Evolutionary conservation across 495 filamentous ascomycete species (phyloP).

Genomic region (Halenospora varia): DNA sequence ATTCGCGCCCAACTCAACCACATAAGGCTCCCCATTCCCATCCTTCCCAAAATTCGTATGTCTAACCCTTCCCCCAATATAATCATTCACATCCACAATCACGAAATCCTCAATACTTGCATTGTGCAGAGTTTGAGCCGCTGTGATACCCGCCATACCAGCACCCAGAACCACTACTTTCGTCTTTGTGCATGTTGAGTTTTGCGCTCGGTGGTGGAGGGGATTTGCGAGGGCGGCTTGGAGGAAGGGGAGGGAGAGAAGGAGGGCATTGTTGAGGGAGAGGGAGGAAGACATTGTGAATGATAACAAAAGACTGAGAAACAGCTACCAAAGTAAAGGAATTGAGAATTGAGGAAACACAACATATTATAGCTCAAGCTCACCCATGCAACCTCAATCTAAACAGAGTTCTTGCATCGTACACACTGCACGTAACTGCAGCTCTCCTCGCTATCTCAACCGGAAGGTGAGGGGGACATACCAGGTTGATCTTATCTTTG

Average conservation of each 20-base stretch:
- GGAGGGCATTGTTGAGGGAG: not conserved
- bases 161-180: conserved; percentile 49
- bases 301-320: not conserved
- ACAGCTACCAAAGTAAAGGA: not conserved
- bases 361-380: not conserved
- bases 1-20: conserved; percentile 65
- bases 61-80: conserved; percentile 57
- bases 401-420: conserved; percentile 1
- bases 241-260: not conserved
- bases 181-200: conserved; percentile 31
- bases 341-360: not conserved
- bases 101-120: conserved; percentile 61
- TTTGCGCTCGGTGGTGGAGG: not conserved
- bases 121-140: conserved; percentile 64
- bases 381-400: not conserved
- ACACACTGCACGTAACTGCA: not conserved
- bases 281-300: not conserved
- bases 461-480: not conserved
- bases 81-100: conserved; percentile 62
- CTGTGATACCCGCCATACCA: conserved; percentile 65
- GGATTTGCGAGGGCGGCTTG: not conserved
- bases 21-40: conserved; percentile 49
- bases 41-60: conserved; percentile 55
- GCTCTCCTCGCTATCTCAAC: too few species aligned
- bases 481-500: not conserved